Conservation (phyloP, 2,329 filamentous ascomycete genomes). For the Epichloe glyceriae region DNA sequence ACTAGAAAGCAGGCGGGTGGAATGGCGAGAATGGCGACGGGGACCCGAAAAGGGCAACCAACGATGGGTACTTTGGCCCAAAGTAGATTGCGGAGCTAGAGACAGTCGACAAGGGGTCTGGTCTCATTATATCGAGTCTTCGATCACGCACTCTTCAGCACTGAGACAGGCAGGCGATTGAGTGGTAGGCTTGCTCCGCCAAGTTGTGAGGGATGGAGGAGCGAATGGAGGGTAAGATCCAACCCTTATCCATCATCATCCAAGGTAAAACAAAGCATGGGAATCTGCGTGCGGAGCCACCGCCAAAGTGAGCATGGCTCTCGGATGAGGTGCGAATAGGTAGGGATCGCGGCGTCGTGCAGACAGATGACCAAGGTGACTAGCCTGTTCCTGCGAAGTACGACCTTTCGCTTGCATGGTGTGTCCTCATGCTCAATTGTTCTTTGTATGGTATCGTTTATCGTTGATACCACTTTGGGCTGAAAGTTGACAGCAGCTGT, state of each 20-base stretch:
- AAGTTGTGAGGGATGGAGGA: constrained; percentile 2
- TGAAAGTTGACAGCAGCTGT: neutral
- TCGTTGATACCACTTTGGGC: neutral
- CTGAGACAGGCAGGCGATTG: constrained; percentile 1
- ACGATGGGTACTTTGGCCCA: neutral
- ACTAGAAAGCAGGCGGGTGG: neutral
- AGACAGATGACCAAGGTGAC: neutral
- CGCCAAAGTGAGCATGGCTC: neutral
- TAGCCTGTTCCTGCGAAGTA: neutral
- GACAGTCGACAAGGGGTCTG: constrained; percentile 1
- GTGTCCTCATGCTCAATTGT: neutral
- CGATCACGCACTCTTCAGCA: constrained; percentile 3
- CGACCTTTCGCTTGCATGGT: neutral
- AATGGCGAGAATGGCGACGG: constrained; percentile 1
- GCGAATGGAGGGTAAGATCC: neutral
- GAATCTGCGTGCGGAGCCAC: neutral
- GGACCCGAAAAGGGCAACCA: constrained; percentile 1
- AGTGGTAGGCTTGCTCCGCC: neutral
- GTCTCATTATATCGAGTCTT: constrained; percentile 3
- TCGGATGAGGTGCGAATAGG: neutral
- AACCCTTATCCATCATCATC: neutral
- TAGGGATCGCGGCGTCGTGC: neutral
- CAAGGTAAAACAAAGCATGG: neutral
- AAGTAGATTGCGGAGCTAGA: constrained; percentile 1
- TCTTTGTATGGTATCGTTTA: too few relatives aligned